These are phyloP conservation scores for Aureobasidium lini DNA, from an alignment of 2,329 filamentous ascomycete genomes.

Conservation along the genomic window DNA sequence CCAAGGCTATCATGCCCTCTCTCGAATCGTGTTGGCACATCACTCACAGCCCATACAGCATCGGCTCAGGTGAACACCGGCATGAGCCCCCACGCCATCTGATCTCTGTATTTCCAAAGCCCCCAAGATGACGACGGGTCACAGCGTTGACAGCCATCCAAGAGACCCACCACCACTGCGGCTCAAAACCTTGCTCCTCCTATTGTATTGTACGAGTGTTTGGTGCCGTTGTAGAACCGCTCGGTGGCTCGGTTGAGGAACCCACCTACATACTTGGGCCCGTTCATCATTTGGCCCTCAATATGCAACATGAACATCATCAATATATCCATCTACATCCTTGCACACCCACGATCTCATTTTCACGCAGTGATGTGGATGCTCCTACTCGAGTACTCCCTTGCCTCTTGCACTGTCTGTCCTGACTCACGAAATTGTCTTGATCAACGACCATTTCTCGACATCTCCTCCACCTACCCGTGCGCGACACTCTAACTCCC, in stretches of 20 bases:
- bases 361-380: background rate
- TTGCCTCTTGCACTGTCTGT: background rate
- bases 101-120: background rate
- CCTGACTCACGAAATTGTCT: background rate
- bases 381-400: background rate
- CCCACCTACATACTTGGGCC: background rate
- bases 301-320: background rate
- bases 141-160: background rate
- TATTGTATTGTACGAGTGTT: background rate
- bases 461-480: background rate
- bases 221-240: conserved; percentile 7
- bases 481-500: background rate
- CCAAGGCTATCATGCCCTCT: no score
- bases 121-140: conserved; percentile 4
- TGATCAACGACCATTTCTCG: background rate
- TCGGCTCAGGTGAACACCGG: no score
- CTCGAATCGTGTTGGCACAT: no score
- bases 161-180: conserved; percentile 5
- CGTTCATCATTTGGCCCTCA: background rate
- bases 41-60: no score
- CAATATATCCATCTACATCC: background rate
- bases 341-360: background rate
- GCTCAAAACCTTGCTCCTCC: conserved; percentile 8
- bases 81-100: background rate
- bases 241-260: conserved; percentile 7